phyloP scores from a whole-genome alignment of 2,329 filamentous ascomycete genomes.

The Sporothrix humicola region DNA sequence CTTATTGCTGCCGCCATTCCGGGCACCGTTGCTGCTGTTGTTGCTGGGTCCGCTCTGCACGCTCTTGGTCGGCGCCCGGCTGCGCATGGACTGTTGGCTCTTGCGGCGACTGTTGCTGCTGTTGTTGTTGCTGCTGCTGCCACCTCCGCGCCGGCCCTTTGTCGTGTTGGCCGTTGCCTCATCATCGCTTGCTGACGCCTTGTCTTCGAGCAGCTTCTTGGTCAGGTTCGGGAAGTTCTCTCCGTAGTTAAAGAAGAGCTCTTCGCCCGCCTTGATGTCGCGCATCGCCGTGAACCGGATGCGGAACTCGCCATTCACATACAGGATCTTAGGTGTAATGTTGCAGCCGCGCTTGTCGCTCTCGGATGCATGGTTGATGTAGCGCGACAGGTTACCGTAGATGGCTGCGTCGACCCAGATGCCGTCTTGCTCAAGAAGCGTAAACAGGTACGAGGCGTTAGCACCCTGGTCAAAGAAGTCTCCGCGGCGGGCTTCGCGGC shows the following conservation, averaged over 20 bases:
- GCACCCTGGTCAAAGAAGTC: conserved; percentile 67
- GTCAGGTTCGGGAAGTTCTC: conserved; percentile 69
- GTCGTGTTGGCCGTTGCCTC: conserved; percentile 26
- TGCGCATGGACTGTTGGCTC: conserved; percentile 23
- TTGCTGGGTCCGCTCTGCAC: conserved; percentile 24
- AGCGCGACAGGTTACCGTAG: conserved; percentile 80
- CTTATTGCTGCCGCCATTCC: neutral
- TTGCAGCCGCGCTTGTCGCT: conserved; percentile 61
- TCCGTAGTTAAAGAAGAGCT: conserved; percentile 83
- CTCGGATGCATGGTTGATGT: conserved; percentile 77
- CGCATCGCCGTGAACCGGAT: conserved; percentile 74
- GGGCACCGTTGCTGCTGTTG: conserved; percentile 8
- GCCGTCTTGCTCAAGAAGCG: conserved; percentile 63
- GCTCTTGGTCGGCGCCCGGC: conserved; percentile 29
- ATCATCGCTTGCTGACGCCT: conserved; percentile 41
- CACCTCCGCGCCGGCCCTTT: conserved; percentile 1
- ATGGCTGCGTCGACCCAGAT: conserved; percentile 76
- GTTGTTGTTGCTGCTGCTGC: neutral
- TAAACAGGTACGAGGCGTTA: conserved; percentile 69
- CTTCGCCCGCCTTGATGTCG: conserved; percentile 72
- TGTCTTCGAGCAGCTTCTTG: conserved; percentile 56
- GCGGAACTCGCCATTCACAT: conserved; percentile 76
- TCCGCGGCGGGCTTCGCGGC: conserved; percentile 66
- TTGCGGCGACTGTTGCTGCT: conserved; percentile 20
- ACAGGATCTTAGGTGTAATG: conserved; percentile 67